phyloP scores from a whole-genome alignment of 2,329 filamentous ascomycete genomes.

The Nemania sp. region DNA sequence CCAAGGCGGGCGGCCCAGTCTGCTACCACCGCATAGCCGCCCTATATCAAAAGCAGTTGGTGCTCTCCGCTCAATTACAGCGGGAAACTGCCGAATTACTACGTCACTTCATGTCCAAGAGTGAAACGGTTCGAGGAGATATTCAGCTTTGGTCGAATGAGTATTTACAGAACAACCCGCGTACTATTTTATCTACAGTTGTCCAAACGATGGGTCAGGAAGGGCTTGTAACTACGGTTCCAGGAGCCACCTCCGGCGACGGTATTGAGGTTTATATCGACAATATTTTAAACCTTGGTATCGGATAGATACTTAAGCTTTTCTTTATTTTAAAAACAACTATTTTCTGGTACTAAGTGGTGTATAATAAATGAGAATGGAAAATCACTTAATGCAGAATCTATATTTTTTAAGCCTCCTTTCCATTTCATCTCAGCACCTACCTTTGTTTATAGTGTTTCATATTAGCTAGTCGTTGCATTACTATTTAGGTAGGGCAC shows the following conservation, averaged over 20 bases:
- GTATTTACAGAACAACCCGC: neutral
- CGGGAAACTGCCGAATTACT: conserved; percentile 9
- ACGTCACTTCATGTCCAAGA: neutral
- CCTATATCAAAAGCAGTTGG: conserved; percentile 9
- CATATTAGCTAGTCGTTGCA: no score
- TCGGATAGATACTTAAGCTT: no score
- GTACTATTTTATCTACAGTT: neutral
- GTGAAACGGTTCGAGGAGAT: rapidly evolving
- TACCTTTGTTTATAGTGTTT: no score
- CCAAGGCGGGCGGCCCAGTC: rapidly evolving
- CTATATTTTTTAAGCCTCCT: no score
- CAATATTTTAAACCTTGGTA: neutral
- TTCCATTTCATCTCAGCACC: no score
- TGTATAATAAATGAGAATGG: neutral
- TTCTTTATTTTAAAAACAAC: no score
- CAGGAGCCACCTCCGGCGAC: neutral
- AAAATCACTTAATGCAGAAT: no score
- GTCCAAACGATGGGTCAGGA: neutral
- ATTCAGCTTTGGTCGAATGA: neutral
- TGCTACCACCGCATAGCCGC: neutral
- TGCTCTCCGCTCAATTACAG: neutral
- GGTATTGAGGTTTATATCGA: neutral
- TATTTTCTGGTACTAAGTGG: no score
- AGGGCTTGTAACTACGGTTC: neutral
- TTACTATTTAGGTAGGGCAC: no score